Evolutionary conservation across 805 yeast species (phyloP), one percentile per base, ranked within the genome.

Genomic region (Maudiozyma turicensis): DNA sequence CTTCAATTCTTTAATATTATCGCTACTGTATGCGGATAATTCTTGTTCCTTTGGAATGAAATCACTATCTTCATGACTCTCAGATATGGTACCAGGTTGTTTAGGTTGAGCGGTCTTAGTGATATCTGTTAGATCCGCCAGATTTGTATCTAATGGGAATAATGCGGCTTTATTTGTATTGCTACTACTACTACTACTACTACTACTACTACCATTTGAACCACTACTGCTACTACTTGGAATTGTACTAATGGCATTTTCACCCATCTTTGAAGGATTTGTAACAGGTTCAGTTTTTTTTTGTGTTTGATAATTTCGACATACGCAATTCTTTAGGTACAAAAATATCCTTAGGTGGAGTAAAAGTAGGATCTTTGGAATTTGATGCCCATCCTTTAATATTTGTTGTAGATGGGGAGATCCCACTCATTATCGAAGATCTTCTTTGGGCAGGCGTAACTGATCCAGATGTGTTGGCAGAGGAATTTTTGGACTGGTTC

Each of bases 101-200:
- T 44, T 43, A 13, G 44, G 35, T 29, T 15, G 15, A 14, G 47
- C 47, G 1, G 48, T 31, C 35, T 57, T 57, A 3, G 64, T 60
- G 8, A 58, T 58, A 48, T 59, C 65, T 1, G 63, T 54, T 8
- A 60, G 45, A 44, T 63, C 60, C 30, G 61, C 60, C 14, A 63
- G 49, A 45, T 61, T 61, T 3, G 66, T 59, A 45, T 64, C 68
- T 42, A 64, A 41, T 15, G 50, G 58, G 47, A 59, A 58, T 11
- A 56, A 54, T 9, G 34, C 26, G 8, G 45, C 30, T n/a, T 29
- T 30, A 15, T 40, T 26, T 3, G 30, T 30, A 33, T 31, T 32
- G 11, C 30, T 15, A n/a, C 30, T 33, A 13, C 15, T 26, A 43
- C 42, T 39, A 35, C 38, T 35, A 11, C 14, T 15, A n/a, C 30